Evolutionary conservation across 2,329 filamentous ascomycete species (phyloP).

Genomic region (Rutstroemia sp.): DNA sequence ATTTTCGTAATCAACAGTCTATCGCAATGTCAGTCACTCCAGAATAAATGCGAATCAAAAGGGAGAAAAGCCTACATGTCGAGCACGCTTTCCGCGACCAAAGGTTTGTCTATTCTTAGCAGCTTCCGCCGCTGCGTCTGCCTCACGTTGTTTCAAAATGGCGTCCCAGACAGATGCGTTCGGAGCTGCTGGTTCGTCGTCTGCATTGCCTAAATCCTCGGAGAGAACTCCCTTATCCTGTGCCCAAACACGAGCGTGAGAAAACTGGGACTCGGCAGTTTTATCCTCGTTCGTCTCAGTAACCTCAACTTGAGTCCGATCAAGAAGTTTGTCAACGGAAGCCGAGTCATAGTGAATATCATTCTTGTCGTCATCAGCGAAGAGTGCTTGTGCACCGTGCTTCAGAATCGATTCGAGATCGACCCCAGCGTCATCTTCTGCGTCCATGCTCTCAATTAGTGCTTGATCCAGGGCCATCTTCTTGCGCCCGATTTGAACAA

Average conservation of each 20-base stretch:
- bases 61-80: slow-evolving; percentile 21
- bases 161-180: slow-evolving; percentile 79
- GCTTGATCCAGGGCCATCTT: slow-evolving; percentile 96
- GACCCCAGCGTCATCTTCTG: slow-evolving; percentile 68
- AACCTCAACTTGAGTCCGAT: slow-evolving; percentile 74
- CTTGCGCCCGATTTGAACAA: slow-evolving; percentile 89
- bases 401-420: slow-evolving; percentile 84
- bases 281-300: slow-evolving; percentile 55
- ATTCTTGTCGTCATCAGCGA: slow-evolving; percentile 64
- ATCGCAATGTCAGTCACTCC: neutral
- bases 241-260: slow-evolving; percentile 85
- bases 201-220: slow-evolving; percentile 48
- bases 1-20: slow-evolving; percentile 18
- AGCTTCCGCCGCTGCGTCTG: slow-evolving; percentile 65
- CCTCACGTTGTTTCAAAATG: slow-evolving; percentile 78
- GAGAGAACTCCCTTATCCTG: slow-evolving; percentile 67
- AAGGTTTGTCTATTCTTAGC: slow-evolving; percentile 65
- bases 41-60: neutral
- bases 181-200: slow-evolving; percentile 46
- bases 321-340: slow-evolving; percentile 84
- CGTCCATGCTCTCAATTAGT: slow-evolving; percentile 85
- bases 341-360: slow-evolving; percentile 76
- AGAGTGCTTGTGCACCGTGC: slow-evolving; percentile 80
- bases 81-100: slow-evolving; percentile 68
- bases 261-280: slow-evolving; percentile 72